Conservation (phyloP, 2,329 filamentous ascomycete genomes). For the Aspergillus ustus region DNA sequence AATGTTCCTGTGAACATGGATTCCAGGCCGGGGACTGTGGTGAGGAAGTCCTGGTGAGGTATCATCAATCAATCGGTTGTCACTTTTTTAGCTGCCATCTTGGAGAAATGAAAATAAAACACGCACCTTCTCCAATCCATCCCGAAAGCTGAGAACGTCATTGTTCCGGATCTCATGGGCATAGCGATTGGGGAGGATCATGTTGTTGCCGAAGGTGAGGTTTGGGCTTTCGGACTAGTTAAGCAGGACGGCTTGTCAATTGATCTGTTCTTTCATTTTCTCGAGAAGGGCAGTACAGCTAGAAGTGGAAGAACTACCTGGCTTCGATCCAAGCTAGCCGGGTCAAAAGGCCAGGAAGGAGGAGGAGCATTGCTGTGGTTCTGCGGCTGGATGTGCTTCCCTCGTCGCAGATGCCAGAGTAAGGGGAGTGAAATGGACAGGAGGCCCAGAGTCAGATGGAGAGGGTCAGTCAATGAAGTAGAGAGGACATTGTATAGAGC, state of each 20-base stretch:
- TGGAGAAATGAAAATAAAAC: no score
- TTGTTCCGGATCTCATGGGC: conserved; percentile 10
- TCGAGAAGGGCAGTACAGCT: neutral
- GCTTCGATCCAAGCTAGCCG: neutral
- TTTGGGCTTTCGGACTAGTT: conserved; percentile 1
- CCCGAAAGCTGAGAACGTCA: neutral
- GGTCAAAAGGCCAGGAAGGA: neutral
- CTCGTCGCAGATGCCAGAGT: neutral
- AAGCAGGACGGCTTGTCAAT: neutral
- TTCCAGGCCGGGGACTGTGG: conserved; percentile 3
- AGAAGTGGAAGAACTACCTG: neutral
- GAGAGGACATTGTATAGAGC: neutral
- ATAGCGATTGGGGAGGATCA: neutral
- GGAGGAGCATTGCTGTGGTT: neutral
- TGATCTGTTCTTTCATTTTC: neutral
- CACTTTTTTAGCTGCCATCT: neutral
- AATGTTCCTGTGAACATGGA: conserved; percentile 2
- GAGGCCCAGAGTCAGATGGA: neutral
- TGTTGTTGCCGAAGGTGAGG: conserved; percentile 2
- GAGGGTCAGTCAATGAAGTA: neutral
- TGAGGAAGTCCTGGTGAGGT: conserved; percentile 1
- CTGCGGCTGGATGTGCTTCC: neutral
- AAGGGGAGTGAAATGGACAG: neutral
- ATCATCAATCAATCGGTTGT: neutral
- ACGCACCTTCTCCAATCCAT: conserved; percentile 1